Base-by-base conservation (phyloP, 805 yeast genomes). In the Jamesozyma gamospora region DNA sequence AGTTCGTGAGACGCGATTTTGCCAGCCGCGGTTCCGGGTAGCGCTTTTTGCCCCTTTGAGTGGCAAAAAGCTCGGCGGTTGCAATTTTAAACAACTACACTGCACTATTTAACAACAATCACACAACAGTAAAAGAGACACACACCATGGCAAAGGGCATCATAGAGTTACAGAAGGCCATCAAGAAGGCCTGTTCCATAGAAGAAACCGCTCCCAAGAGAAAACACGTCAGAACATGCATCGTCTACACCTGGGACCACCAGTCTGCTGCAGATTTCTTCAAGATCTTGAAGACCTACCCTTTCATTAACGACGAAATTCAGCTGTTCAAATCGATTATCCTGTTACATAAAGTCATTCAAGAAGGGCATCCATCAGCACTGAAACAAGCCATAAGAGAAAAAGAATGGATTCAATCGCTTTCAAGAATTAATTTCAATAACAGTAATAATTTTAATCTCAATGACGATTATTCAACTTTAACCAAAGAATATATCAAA, bases 191-290 rank as follows among this genome's bases (percentile, higher is more conserved):
- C 0, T 82, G 94, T 42, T 79, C 81, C 19, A 47, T 73, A 15
- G 96, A 87, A 19, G 96, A 87, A 56, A 72, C 82, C 4, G 94
- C 96, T 0, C 96, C 98, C 1, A 90, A 90, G 62, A 71, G 98
- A 50, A 90, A 90, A 60, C 98, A 90, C 63, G 97, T 90, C 5
- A 71, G 98, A 53, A 86, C 94, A 1, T 86, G 96, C 66, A 88
- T 88, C 44, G 95, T 90, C 29, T 88, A 81, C 62, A 86, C 96
- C 1, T 90, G 96, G 96, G 98, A 92, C 61, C 90, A 85, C 53
- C 81, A 82, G 56, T 77, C 85, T 30, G 77, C 94, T 3, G 71
- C 76, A 42, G 84, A 83, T 9, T 83, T 88, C 52, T 90, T 96
- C 90, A 77, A 82, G 51, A 77, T 80, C 2, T 66, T 90, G 45